Percentiles rank a stretch among this genome's conserved stretches.
These are phyloP conservation scores for Pythium angustatum DNA, from an alignment of 352 stramenopile genomes.

Conservation along the genomic window DNA sequence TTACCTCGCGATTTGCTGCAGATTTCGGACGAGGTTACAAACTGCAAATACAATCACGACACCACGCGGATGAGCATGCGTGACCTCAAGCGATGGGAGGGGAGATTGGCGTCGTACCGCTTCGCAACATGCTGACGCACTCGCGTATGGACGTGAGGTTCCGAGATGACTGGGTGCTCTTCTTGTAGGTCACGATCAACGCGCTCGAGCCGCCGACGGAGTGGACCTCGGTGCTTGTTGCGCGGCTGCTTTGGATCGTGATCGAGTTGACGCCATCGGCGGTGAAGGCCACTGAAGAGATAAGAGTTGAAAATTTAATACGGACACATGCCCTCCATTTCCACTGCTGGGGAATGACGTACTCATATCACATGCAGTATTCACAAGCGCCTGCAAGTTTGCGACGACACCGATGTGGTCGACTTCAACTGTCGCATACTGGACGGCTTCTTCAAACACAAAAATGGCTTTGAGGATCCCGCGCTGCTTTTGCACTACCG, in stretches of 20 bases:
- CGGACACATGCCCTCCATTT: no score
- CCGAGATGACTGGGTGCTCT: constrained; percentile 56
- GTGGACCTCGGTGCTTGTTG: constrained; percentile 87
- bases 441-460: constrained; percentile 83
- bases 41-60: no score
- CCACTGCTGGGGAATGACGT: constrained; percentile 20
- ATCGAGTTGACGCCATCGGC: constrained; percentile 80
- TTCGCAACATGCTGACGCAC: constrained; percentile 73
- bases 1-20: constrained; percentile 65
- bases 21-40: constrained; percentile 62
- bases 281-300: constrained; percentile 79
- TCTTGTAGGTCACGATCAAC: constrained; percentile 89
- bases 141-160: constrained; percentile 83
- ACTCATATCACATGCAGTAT: constrained; percentile 87
- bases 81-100: no score
- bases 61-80: no score
- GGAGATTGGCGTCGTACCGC: constrained; percentile 63
- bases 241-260: constrained; percentile 85
- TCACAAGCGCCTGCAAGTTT: constrained; percentile 88
- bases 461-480: constrained; percentile 89
- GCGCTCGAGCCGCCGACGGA: constrained; percentile 77
- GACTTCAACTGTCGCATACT: constrained; percentile 83
- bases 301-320: no score
- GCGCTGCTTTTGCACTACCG: constrained; percentile 81
- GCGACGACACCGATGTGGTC: constrained; percentile 91